These are phyloP conservation scores for Phytomonas serpens DNA, from an alignment of 208 protist species.

Conservation along the genomic window DNA sequence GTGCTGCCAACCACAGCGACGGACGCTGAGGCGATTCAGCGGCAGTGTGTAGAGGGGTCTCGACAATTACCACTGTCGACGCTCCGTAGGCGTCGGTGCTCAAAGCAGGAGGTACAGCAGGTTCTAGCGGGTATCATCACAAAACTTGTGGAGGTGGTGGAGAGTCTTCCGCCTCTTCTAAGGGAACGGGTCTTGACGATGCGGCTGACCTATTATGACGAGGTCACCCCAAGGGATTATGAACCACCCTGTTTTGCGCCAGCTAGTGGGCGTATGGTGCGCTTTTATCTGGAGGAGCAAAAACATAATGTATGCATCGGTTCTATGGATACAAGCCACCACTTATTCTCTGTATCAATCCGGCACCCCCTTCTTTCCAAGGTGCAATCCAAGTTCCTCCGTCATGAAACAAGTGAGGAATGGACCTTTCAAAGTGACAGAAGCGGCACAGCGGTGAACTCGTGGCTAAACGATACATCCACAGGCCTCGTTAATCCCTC, in stretches of 20 bases:
- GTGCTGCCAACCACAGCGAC: neutral
- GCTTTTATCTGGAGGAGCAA: slow-evolving; percentile 45
- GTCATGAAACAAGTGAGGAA: neutral
- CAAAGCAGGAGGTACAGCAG: slow-evolving; percentile 50
- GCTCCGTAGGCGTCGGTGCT: slow-evolving; percentile 15
- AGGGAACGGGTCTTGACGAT: slow-evolving; percentile 63
- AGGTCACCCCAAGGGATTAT: slow-evolving; percentile 49
- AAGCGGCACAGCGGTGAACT: neutral
- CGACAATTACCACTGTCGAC: neutral
- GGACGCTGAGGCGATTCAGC: neutral
- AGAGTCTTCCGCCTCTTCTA: slow-evolving; percentile 53
- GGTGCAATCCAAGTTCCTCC: neutral
- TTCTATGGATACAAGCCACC: slow-evolving; percentile 60
- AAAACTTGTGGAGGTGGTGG: slow-evolving; percentile 52
- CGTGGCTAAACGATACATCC: neutral
- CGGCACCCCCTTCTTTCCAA: slow-evolving; percentile 37
- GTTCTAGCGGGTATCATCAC: slow-evolving; percentile 47
- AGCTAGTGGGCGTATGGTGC: slow-evolving; percentile 41
- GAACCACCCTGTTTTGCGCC: slow-evolving; percentile 68
- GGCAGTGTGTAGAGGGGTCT: neutral
- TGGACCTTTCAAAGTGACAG: neutral
- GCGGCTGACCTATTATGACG: slow-evolving; percentile 71
- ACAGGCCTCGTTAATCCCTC: neutral
- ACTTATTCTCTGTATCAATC: slow-evolving; percentile 54
- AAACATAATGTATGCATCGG: slow-evolving; percentile 37